These are phyloP conservation scores for Styphnolobium japonicum DNA, from an alignment of 306 rosid species.

Conservation along the genomic window DNA sequence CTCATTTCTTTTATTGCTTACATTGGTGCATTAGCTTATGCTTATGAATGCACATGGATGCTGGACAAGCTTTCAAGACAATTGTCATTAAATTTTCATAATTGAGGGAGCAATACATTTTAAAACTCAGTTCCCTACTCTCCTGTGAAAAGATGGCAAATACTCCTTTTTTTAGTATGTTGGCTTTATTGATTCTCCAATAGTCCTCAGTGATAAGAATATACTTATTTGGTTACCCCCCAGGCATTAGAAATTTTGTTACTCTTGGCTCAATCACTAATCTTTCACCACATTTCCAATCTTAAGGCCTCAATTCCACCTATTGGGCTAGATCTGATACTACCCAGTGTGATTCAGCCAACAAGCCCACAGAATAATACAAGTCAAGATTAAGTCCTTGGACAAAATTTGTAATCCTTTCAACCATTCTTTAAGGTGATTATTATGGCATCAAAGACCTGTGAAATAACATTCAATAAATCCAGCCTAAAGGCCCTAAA, in stretches of 20 bases:
- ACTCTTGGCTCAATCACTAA: conserved; percentile 2
- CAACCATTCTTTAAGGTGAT: neutral
- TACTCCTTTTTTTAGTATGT: conserved; percentile 4
- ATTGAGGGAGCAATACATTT: neutral
- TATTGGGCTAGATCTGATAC: conserved; percentile 10
- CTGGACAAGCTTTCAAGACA: neutral
- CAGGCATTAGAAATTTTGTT: neutral
- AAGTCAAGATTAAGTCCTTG: neutral
- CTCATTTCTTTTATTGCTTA: conserved; percentile 1
- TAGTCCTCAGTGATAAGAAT: conserved; percentile 4
- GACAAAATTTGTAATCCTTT: neutral
- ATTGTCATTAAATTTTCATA: neutral
- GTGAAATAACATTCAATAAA: conserved; percentile 1
- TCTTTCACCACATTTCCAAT: conserved; percentile 13
- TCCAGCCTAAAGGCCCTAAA: neutral
- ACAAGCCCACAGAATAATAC: neutral
- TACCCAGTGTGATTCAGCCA: neutral
- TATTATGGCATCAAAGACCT: neutral
- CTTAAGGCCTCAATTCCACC: conserved; percentile 2
- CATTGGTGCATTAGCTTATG: neutral
- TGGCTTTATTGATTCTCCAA: neutral
- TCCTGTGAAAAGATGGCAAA: neutral
- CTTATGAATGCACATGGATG: conserved; percentile 3
- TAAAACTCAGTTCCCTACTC: conserved; percentile 14
- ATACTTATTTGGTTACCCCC: neutral